Evolutionary conservation across 2,329 filamentous ascomycete species (phyloP), one percentile per base, ranked within the genome.

Genomic region (Trichocomaceae sp.): DNA sequence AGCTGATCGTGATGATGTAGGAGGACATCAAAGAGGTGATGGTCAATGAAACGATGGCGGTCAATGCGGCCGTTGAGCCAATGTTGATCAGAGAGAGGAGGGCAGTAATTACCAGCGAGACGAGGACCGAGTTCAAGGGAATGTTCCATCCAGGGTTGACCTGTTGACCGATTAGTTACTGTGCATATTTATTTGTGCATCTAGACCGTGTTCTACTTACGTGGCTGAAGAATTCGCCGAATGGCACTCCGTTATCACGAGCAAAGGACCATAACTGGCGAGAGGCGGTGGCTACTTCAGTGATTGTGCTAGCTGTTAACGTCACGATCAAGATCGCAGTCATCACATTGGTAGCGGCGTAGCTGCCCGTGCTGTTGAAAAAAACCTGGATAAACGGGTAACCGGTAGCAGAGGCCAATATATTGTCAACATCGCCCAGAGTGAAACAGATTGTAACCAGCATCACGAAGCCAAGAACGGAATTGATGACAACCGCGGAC

Each of bases 381-480:
- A 83, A 83, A 19, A 83, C 75, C 49, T 81, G 73, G 61, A 85
- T 83, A 59, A 83, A 83, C 0, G 83, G 81, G 50, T 79, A 82
- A 1, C 74, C 75, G 0, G 79, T 80, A 0, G 72, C 70, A 0
- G 73, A 74, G 0, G 66, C 64, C 2, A 80, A 63, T 0, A 77
- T 72, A 0, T 62, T 64, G 8, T 76, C 70, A 12, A 79, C 66
- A 52, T 83, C 73, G 2, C 73, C 74, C n/a, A 83, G 68, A 26
- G 76, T 80, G 59, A 82, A 84, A 12, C 80, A 72, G 35, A 81
- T 69, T 0, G 79, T 77, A 15, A 82, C 70, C 12, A 82, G 61
- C 72, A 83, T 80, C 17, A 75, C 71, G 46, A 83, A 78, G 0
- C 80, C 81, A 0, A 81, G 66, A 0, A 72, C 61, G 2, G 77